Evolutionary conservation across 768 basidiomycete species (phyloP).

Genomic region (Suillus lakei): DNA sequence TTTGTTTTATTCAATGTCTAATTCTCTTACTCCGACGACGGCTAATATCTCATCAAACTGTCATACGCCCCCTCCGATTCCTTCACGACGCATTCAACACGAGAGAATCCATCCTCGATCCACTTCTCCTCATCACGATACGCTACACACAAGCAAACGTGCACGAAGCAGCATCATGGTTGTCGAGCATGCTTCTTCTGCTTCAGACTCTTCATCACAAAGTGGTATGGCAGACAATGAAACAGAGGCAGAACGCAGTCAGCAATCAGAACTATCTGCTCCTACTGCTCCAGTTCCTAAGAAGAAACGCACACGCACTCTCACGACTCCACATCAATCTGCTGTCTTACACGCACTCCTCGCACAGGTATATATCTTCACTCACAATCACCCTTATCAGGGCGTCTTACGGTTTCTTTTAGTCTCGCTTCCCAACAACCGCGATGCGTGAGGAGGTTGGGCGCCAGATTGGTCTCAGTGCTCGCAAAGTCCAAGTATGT

Average conservation of each 20-base stretch:
- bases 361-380: slow-evolving; percentile 65
- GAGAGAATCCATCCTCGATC: slow-evolving; percentile 15
- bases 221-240: slow-evolving; percentile 65
- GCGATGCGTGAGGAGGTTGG: slow-evolving; percentile 89
- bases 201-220: slow-evolving; percentile 52
- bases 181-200: slow-evolving; percentile 29
- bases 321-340: slow-evolving; percentile 89
- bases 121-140: background rate
- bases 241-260: slow-evolving; percentile 50
- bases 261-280: slow-evolving; percentile 43
- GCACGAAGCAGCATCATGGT: slow-evolving; percentile 25
- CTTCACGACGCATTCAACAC: slow-evolving; percentile 26
- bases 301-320: slow-evolving; percentile 80
- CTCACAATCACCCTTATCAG: background rate
- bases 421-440: slow-evolving; percentile 91
- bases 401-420: slow-evolving; percentile 2
- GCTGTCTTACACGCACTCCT: slow-evolving; percentile 86
- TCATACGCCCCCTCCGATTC: slow-evolving; percentile 16
- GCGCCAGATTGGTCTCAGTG: slow-evolving; percentile 84
- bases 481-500: slow-evolving; percentile 87
- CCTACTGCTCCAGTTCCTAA: slow-evolving; percentile 43
- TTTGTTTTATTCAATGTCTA: slow-evolving; percentile 33
- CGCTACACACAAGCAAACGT: slow-evolving; percentile 30
- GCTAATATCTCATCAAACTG: slow-evolving; percentile 27
- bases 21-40: slow-evolving; percentile 22